A percentile compares a stretch with the other conserved stretches of the same genome.
Conservation (phyloP, 495 filamentous ascomycete genomes). For the Talaromyces thailandensis region DNA sequence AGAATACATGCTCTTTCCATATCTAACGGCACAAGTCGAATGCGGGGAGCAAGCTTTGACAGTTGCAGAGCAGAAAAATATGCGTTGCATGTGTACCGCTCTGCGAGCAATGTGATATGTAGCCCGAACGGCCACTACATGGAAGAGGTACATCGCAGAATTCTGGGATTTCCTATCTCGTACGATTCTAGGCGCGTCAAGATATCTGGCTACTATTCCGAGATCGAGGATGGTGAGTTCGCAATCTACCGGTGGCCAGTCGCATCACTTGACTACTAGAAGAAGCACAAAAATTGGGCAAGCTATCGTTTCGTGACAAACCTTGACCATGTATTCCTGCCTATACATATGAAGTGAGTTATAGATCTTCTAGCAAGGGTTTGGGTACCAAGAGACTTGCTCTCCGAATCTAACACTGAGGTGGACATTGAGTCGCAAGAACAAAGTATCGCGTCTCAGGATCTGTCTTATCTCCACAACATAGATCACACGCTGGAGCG, state of each 20-base stretch:
- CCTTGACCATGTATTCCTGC: not conserved
- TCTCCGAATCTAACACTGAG: not conserved
- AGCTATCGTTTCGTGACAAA: not conserved
- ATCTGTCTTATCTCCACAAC: not conserved
- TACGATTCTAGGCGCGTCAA: slow-evolving; percentile 25
- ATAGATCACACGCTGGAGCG: not conserved
- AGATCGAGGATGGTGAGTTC: slow-evolving; percentile 12
- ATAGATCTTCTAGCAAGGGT: not conserved
- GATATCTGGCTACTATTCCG: slow-evolving; percentile 19
- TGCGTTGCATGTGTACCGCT: slow-evolving; percentile 31
- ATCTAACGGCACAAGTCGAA: no score
- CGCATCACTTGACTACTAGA: not conserved
- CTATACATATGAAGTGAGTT: not conserved
- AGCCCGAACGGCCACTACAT: slow-evolving; percentile 18
- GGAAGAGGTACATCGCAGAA: slow-evolving; percentile 27
- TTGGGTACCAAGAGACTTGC: not conserved
- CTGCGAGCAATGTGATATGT: slow-evolving; percentile 28
- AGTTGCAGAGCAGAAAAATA: slow-evolving; percentile 11
- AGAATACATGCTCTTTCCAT: no score
- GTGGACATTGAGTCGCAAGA: not conserved
- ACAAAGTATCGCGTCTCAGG: not conserved
- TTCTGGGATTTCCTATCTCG: slow-evolving; percentile 35
- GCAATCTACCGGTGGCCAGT: slow-evolving; percentile 9
- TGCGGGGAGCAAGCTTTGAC: no score
- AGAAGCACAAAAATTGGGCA: not conserved